phyloP scores from a whole-genome alignment of 371 early-diverging fungal genomes.

The Mucor saturninus region DNA sequence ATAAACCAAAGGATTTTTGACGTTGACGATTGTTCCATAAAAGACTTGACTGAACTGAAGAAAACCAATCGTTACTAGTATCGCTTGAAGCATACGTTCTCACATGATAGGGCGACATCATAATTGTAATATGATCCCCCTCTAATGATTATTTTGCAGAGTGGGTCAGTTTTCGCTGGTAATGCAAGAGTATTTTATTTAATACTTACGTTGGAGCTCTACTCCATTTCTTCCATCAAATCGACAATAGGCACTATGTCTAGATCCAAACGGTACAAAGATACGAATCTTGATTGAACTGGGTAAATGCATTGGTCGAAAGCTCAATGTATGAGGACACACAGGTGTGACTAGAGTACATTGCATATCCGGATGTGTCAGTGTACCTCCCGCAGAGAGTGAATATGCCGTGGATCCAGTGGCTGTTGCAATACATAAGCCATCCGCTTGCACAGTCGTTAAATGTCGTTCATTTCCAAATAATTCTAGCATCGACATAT shows the following conservation, averaged over 20 bases:
- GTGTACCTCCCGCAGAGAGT: constrained; percentile 89
- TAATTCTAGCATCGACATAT: constrained; percentile 86
- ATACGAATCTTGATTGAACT: constrained; percentile 82
- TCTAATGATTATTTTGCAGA: too few species aligned
- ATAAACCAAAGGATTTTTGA: constrained; percentile 68
- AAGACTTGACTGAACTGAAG: constrained; percentile 74
- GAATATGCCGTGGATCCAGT: constrained; percentile 97
- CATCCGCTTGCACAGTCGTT: constrained; percentile 90
- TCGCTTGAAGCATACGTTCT: constrained; percentile 60
- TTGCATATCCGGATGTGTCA: constrained; percentile 94
- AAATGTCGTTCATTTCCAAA: constrained; percentile 86
- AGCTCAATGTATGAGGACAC: constrained; percentile 93
- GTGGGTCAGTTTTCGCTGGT: too few species aligned
- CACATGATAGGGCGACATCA: constrained; percentile 82
- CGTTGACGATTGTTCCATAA: constrained; percentile 83
- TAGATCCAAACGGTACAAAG: constrained; percentile 71
- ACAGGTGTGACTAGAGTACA: constrained; percentile 93
- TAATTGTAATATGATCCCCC: constrained; percentile 90
- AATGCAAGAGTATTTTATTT: neutral
- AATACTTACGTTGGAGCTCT: constrained; percentile 72
- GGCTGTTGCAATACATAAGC: constrained; percentile 89
- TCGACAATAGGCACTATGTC: constrained; percentile 77
- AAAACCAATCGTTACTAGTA: constrained; percentile 86
- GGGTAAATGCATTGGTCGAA: constrained; percentile 93
- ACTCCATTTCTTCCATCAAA: constrained; percentile 91